These are phyloP conservation scores for Begonia masoniana DNA, from an alignment of 306 rosid species.

Conservation along the genomic window DNA sequence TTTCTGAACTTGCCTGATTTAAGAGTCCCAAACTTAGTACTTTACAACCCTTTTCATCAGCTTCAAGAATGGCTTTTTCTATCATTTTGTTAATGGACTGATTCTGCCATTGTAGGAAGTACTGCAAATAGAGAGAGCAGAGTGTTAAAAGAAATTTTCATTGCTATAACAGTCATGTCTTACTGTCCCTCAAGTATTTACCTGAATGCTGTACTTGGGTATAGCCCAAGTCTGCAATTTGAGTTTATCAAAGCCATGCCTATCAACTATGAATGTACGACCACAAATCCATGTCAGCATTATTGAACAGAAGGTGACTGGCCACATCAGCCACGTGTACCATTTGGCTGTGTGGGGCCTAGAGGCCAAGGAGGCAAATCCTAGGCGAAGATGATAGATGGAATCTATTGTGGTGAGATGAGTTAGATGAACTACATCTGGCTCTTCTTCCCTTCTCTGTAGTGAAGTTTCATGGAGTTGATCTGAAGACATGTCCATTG, in stretches of 20 bases:
- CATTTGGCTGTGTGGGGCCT: constrained; percentile 16
- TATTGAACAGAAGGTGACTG: constrained; percentile 21
- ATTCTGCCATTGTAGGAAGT: constrained; percentile 10
- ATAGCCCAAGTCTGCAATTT: constrained; percentile 26
- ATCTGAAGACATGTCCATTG: constrained; percentile 19
- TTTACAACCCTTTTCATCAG: constrained; percentile 23
- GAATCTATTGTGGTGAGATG: constrained; percentile 26
- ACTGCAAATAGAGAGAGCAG: constrained; percentile 8
- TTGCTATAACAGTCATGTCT: too few species aligned
- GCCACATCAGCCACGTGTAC: constrained; percentile 25
- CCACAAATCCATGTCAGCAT: constrained; percentile 13
- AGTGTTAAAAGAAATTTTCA: too few species aligned
- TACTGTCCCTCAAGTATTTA: neutral
- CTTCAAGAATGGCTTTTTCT: constrained; percentile 24
- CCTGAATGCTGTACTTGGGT: constrained; percentile 18
- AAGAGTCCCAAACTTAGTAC: constrained; percentile 29
- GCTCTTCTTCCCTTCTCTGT: constrained; percentile 10
- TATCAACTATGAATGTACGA: constrained; percentile 19
- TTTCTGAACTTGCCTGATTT: constrained; percentile 19
- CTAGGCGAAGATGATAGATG: constrained; percentile 20
- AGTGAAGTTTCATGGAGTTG: constrained; percentile 10
- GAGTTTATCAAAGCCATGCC: constrained; percentile 11
- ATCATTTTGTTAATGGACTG: constrained; percentile 19
- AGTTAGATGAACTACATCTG: constrained; percentile 28
- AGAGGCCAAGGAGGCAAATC: constrained; percentile 25